Conservation (phyloP, 228 moss, liverwort and hornwort genomes). For the Sphagnum magellanicum region DNA sequence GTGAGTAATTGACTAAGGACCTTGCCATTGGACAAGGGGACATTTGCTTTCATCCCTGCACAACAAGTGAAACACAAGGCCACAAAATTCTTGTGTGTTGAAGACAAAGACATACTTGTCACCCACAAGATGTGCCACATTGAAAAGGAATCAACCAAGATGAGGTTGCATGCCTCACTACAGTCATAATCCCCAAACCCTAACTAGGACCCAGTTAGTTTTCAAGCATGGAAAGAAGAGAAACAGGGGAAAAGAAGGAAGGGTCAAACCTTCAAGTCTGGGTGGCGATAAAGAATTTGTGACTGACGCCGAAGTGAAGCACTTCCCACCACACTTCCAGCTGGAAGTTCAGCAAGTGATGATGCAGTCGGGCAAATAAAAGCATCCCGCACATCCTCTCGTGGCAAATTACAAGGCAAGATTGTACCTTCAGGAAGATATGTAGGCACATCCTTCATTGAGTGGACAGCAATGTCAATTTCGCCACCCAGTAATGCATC, state of each 20-base stretch:
- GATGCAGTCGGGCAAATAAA: conserved; percentile 74
- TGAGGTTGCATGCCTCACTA: not conserved
- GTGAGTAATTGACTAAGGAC: too few species aligned
- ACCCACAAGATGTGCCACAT: not conserved
- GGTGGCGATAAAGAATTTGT: conserved; percentile 74
- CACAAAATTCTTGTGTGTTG: too few species aligned
- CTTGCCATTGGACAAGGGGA: too few species aligned
- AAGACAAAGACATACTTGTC: not conserved
- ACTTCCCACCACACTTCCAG: conserved; percentile 87
- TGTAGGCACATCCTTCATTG: conserved; percentile 98
- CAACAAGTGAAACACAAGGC: too few species aligned
- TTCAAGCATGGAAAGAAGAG: not conserved
- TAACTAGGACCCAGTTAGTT: too few species aligned
- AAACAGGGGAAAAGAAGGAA: not conserved
- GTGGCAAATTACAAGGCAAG: conserved; percentile 86
- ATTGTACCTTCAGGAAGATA: conserved; percentile 82
- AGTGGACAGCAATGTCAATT: conserved; percentile 91
- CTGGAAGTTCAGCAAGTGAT: conserved; percentile 78
- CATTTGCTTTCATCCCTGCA: too few species aligned
- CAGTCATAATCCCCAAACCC: not conserved
- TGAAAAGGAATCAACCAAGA: not conserved
- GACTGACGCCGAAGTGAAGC: conserved; percentile 91
- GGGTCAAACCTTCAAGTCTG: conserved; percentile 57
- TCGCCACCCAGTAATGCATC: conserved; percentile 72
- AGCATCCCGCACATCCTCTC: conserved; percentile 93